A percentile compares a stretch with the other conserved stretches of the same genome.
Conservation (phyloP, 768 basidiomycete genomes). For the Royoungia palumana region DNA sequence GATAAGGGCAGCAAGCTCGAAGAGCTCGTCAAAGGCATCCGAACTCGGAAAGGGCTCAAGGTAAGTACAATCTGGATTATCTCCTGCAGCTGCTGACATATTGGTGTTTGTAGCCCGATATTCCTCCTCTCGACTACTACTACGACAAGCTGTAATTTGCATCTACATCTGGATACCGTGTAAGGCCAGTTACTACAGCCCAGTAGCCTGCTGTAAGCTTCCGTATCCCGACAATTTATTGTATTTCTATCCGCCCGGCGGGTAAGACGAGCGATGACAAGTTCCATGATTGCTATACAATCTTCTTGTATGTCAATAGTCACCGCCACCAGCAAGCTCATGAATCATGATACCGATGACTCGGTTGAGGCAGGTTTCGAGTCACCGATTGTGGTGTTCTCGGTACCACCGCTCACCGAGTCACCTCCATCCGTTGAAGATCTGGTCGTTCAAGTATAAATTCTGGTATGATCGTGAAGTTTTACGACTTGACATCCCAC, state of each 20-base stretch:
- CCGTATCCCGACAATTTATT: conserved; percentile 15
- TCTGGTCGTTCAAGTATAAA: too few species aligned
- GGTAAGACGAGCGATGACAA: not conserved
- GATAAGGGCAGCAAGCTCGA: conserved; percentile 93
- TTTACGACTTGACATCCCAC: not conserved
- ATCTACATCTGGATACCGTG: not conserved
- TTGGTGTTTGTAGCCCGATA: conserved; percentile 60
- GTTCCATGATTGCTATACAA: too few species aligned
- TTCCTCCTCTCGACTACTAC: conserved; percentile 83
- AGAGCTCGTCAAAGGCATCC: conserved; percentile 76
- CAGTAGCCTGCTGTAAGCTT: conserved; percentile 16
- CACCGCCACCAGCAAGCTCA: too few species aligned
- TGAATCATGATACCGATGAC: too few species aligned
- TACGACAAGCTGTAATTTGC: conserved; percentile 82
- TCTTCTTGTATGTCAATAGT: too few species aligned
- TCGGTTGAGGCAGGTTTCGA: too few species aligned
- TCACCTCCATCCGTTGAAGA: too few species aligned
- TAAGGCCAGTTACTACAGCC: conserved; percentile 7
- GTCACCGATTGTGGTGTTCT: not conserved
- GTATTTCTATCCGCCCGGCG: conserved; percentile 3
- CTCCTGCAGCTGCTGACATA: conserved; percentile 8
- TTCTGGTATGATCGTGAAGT: not conserved
- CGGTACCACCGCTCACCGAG: not conserved
- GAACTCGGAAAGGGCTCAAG: conserved; percentile 95
- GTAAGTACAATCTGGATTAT: conserved; percentile 31